phyloP scores from a whole-genome alignment of 2,329 filamentous ascomycete genomes.

The Tolypocladium endophyticum region DNA sequence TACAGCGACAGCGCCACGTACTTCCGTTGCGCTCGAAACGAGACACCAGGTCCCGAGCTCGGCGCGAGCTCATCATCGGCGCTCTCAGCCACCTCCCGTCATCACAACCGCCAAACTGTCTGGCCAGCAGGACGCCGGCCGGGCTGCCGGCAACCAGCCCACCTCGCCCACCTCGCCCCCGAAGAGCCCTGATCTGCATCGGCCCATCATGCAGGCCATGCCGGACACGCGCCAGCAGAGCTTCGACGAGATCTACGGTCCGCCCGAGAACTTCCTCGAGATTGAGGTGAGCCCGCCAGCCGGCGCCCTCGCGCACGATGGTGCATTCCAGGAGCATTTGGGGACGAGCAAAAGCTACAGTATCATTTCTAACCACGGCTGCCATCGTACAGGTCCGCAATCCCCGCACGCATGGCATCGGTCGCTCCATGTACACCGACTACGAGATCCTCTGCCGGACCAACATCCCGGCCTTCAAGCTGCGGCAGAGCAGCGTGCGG shows the following conservation, averaged over 20 bases:
- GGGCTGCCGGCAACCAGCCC: slow-evolving; percentile 14
- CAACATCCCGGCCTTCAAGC: slow-evolving; percentile 98
- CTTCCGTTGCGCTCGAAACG: not conserved
- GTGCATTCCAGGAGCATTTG: not conserved
- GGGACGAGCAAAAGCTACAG: not conserved
- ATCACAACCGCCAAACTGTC: slow-evolving; percentile 30
- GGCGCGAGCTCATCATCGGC: not conserved
- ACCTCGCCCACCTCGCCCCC: slow-evolving; percentile 11
- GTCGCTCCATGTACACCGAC: slow-evolving; percentile 94
- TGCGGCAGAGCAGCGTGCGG: slow-evolving; percentile 77
- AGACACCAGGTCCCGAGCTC: not conserved
- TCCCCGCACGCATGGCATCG: slow-evolving; percentile 88
- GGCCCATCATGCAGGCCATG: slow-evolving; percentile 54
- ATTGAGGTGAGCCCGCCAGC: slow-evolving; percentile 61
- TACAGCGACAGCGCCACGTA: not conserved
- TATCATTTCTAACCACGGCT: not conserved
- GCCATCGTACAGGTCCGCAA: slow-evolving; percentile 61
- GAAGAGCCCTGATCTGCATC: slow-evolving; percentile 27
- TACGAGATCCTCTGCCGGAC: slow-evolving; percentile 97
- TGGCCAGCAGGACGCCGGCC: slow-evolving; percentile 23
- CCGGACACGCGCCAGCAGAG: slow-evolving; percentile 76
- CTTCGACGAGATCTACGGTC: slow-evolving; percentile 98
- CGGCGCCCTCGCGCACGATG: not conserved
- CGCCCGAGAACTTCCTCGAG: slow-evolving; percentile 97
- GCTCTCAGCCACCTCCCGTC: not conserved